Percentiles rank a stretch among this genome's conserved stretches.
Evolutionary conservation across 75 land plant species (phyloP).

Genomic region (Gnetum montanum): DNA sequence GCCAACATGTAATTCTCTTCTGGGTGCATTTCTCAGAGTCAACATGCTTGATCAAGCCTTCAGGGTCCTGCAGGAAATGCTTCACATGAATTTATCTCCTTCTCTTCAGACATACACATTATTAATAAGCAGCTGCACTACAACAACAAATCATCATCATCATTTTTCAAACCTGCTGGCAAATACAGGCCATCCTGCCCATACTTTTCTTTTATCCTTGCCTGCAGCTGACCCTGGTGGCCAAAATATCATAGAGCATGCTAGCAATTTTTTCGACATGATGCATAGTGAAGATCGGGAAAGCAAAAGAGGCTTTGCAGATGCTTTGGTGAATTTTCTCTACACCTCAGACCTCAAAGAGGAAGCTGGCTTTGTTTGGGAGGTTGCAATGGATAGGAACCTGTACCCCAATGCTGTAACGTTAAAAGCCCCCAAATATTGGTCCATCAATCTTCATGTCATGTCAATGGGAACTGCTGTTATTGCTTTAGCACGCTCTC

Average conservation of each 20-base stretch:
- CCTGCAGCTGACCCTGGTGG: slow-evolving; percentile 64
- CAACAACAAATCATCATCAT: slow-evolving; percentile 29
- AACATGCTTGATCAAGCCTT: slow-evolving; percentile 45
- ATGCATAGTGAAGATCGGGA: slow-evolving; percentile 90
- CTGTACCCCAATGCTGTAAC: slow-evolving; percentile 83
- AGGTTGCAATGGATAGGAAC: slow-evolving; percentile 77
- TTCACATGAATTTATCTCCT: slow-evolving; percentile 48
- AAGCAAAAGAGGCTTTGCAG: slow-evolving; percentile 86
- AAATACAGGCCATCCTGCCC: slow-evolving; percentile 80
- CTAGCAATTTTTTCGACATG: slow-evolving; percentile 51
- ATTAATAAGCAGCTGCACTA: slow-evolving; percentile 79
- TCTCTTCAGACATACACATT: slow-evolving; percentile 87
- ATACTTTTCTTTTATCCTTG: slow-evolving; percentile 54
- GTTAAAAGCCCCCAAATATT: slow-evolving; percentile 63
- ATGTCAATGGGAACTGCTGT: slow-evolving; percentile 99
- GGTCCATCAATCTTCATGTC: slow-evolving; percentile 91
- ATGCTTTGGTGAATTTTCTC: slow-evolving; percentile 87
- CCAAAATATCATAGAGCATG: slow-evolving; percentile 52
- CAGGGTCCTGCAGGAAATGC: slow-evolving; percentile 59
- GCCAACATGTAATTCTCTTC: slow-evolving; percentile 86
- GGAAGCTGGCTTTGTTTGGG: slow-evolving; percentile 92
- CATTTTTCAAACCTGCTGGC: slow-evolving; percentile 64
- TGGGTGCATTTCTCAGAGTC: slow-evolving; percentile 76
- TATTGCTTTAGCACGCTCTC: slow-evolving; percentile 72
- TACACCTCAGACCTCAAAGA: slow-evolving; percentile 71